Conservation (phyloP, 257 asterid species). For the Ilex aquifolium region DNA sequence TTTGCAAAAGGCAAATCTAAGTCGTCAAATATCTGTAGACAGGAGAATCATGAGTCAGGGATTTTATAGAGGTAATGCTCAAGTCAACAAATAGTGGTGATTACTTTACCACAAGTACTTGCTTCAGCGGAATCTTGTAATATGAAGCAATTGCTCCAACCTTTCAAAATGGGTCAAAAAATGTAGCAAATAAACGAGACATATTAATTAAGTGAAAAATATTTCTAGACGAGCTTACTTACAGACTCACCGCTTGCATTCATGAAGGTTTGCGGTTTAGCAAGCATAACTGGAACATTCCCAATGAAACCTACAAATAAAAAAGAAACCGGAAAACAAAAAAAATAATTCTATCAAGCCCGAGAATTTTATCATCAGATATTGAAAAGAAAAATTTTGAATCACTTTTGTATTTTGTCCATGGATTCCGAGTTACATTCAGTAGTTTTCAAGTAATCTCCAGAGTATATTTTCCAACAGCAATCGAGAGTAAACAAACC, state of each 20-base stretch:
- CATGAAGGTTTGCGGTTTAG: constrained; percentile 96
- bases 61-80: constrained; percentile 3
- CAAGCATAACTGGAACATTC: constrained; percentile 84
- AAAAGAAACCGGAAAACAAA: background rate
- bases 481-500: too few relatives aligned
- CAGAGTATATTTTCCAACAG: too few relatives aligned
- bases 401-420: too few relatives aligned
- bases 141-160: constrained; percentile 89
- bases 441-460: too few relatives aligned
- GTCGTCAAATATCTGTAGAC: constrained; percentile 77
- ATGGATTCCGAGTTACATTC: too few relatives aligned
- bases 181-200: background rate
- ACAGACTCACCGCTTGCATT: constrained; percentile 99
- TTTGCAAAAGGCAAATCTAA: constrained; percentile 89
- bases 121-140: constrained; percentile 83
- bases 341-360: background rate
- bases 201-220: background rate
- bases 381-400: too few relatives aligned
- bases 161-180: constrained; percentile 31
- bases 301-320: constrained; percentile 61
- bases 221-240: constrained; percentile 47
- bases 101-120: constrained; percentile 83
- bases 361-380: too few relatives aligned
- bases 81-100: constrained; percentile 5
- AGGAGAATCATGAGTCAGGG: constrained; percentile 5